Evolutionary conservation across 1,139 yeast genomes (phyloP).

Genomic region (Scheffersomyces cryptocercus): DNA sequence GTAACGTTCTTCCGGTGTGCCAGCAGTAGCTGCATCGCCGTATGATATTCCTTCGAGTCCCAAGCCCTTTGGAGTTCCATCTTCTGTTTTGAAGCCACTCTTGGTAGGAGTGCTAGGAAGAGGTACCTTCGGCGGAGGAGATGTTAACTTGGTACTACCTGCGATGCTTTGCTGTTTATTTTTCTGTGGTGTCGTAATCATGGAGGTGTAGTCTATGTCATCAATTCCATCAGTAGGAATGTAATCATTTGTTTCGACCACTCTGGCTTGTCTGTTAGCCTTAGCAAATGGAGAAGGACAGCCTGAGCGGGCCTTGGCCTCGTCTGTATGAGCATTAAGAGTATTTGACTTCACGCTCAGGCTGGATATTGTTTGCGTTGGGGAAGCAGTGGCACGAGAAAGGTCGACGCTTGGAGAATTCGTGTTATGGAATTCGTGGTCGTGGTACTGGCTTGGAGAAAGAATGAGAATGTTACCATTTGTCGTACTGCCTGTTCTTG

Average conservation of each 20-base stretch:
- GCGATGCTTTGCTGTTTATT: conserved; percentile 7
- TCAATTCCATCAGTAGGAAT: conserved; percentile 20
- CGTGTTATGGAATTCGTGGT: conserved; percentile 33
- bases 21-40: conserved; percentile 9
- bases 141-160: conserved; percentile 13
- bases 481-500: no score
- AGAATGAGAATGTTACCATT: conserved; percentile 18
- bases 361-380: conserved; percentile 2
- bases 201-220: conserved; percentile 10
- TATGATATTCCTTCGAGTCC: conserved; percentile 43
- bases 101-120: conserved; percentile 25
- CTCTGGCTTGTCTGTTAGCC: conserved; percentile 49
- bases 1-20: not conserved
- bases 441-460: conserved; percentile 44
- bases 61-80: conserved; percentile 34
- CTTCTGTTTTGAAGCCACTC: conserved; percentile 12
- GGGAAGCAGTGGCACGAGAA: conserved; percentile 2
- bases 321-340: conserved; percentile 17
- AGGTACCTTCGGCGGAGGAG: conserved; percentile 40
- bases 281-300: conserved; percentile 46
- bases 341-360: conserved; percentile 3
- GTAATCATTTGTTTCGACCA: conserved; percentile 42
- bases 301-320: conserved; percentile 22
- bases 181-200: conserved; percentile 18
- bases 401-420: conserved; percentile 9